Evolutionary conservation across 2,329 filamentous ascomycete species (phyloP), one percentile per base, ranked within the genome.

Genomic region (Rhinocladiella similis): DNA sequence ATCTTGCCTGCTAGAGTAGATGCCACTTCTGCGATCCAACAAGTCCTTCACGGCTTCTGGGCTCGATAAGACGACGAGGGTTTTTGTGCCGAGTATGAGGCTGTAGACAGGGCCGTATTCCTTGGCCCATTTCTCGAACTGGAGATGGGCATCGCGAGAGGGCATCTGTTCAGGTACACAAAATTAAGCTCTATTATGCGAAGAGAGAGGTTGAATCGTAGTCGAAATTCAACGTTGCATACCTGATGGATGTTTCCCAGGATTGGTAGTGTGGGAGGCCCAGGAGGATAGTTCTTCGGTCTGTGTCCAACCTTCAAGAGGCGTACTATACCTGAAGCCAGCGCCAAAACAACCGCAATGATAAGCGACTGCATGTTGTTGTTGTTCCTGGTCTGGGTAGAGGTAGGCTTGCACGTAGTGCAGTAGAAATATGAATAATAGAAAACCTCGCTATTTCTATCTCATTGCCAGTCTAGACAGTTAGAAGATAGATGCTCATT

Each of bases 51-150:
- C 73, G 0, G 72, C 74, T 50, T 71, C 57, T 25, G 76, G 73
- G 0, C 72, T 75, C 0, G 72, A 76, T 0, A 83, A 66, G 0
- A 83, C 75, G 14, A 83, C 69, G 61, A 81, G 66, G 5, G 71
- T 68, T 39, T 76, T 73, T 0, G 76, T 76, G 1, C 81, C 80
- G 0, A 82, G 68, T 1, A 81, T 79, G 2, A 83, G 68, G 0
- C 74, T 78, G 63, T 79, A 83, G 0, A 83, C 65, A 0, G 79
- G 78, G 0, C 80, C 76, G 46, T 83, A 83, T 63, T 81, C 70
- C 5, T 75, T 61, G 0, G 80, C 78, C 81, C 81, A 83, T 64
- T 79, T 76, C 36, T 78, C 66, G 50, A 81, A 81, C 50, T 81
- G 76, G 0, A 77, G 59, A 53, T 81, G 75, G 0, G 65, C 65